Base-by-base conservation (phyloP, 805 yeast species). In the Hanseniaspora lachancei region DNA sequence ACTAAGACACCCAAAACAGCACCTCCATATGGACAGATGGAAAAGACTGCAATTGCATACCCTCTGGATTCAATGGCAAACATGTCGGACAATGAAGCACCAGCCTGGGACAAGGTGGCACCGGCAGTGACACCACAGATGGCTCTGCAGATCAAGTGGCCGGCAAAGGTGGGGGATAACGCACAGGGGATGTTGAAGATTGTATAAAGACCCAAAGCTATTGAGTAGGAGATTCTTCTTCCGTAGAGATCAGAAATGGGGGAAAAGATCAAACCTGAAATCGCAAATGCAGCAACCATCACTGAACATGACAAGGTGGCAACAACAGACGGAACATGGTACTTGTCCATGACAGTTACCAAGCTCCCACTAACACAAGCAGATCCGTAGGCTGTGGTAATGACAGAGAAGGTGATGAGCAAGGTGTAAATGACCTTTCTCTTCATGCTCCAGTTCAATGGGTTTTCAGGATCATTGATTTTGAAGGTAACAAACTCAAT, bases 341-440 rank as follows among this genome's bases (percentile, higher is more conserved):
- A 87, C 62, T 80, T 75, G 15, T 82, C 82, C 58, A 73, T 71
- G 58, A 87, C 80, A 18, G 83, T 73, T n/a, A 75, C 77, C 49
- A 89, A 71, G 47, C 95, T 93, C 62, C 95, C 95, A 27, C 95
- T 83, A 62, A 87, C 84, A 66, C 91, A 84, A 1, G 96, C 84
- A 4, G 96, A 86, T 42, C 96, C 96, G 67, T 86, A 89, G 2
- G 97, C 97, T 34, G 91, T 96, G 63, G 88, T 78, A 57, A 89
- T 82, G 51, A 89, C 96, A 59, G 86, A 74, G 35, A 79, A 60
- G 1, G 96, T 81, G 24, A 86, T 72, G 10, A 81, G 60, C 34
- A 84, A 65, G 0, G 97, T 88, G 65, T 83, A 86, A 1, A 67
- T 3, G 86, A 89, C 81, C 65, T 80, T 78, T 23, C 67, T 55